Evolutionary conservation across 352 stramenopile species (phyloP).

Genomic region (Peronosclerospora sorghi): DNA sequence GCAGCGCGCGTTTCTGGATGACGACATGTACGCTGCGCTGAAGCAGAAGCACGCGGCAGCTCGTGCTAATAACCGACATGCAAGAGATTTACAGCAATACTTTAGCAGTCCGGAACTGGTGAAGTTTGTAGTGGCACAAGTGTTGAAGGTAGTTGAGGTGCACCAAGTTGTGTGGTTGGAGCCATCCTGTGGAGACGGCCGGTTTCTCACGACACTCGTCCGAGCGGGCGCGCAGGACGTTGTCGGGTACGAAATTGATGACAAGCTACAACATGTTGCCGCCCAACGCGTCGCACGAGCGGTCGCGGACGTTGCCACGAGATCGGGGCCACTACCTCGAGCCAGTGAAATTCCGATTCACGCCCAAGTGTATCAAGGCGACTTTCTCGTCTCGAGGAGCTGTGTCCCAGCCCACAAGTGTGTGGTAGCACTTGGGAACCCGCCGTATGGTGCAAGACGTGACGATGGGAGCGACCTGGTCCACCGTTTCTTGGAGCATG

Average conservation of each 20-base stretch:
- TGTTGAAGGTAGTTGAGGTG: conserved; percentile 15
- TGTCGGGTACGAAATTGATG: conserved; percentile 53
- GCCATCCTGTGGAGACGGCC: conserved; percentile 59
- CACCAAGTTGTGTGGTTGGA: conserved; percentile 43
- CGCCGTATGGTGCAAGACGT: conserved; percentile 41
- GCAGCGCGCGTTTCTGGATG: conserved; percentile 35
- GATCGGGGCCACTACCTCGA: not conserved
- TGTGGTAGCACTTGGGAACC: conserved; percentile 53
- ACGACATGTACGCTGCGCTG: conserved; percentile 29
- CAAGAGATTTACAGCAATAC: conserved; percentile 59
- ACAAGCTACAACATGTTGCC: conserved; percentile 13
- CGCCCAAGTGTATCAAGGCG: conserved; percentile 22
- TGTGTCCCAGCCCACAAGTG: conserved; percentile 1
- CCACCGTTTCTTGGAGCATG: conserved; percentile 39
- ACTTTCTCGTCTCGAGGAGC: conserved; percentile 43
- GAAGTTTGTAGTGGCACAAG: conserved; percentile 21
- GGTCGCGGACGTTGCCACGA: not conserved
- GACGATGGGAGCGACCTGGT: conserved; percentile 33
- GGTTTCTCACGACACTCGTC: conserved; percentile 36
- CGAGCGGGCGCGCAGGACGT: conserved; percentile 28
- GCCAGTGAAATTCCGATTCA: not conserved
- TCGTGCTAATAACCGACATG: conserved; percentile 22
- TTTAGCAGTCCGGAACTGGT: conserved; percentile 47
- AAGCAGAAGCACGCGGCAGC: conserved; percentile 16
- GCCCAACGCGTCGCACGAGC: conserved; percentile 6